phyloP scores from a whole-genome alignment of 176 grass and related monocot genomes.

The Rhipidocladum racemiflorum region DNA sequence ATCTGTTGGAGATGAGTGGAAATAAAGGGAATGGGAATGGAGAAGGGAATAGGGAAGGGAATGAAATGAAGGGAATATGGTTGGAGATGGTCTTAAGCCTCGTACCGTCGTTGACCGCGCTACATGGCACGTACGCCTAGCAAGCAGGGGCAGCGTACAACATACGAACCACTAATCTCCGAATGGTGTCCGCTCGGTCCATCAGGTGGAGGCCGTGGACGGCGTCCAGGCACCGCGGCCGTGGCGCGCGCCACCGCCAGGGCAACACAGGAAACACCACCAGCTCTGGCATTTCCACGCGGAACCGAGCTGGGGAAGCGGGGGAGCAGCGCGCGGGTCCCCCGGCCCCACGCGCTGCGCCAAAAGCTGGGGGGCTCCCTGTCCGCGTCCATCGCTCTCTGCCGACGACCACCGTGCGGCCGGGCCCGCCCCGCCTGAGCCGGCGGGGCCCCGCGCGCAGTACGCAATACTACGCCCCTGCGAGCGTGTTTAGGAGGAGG shows the following conservation, averaged over 20 bases:
- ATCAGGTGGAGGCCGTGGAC: conserved; percentile 18
- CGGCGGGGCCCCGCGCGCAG: background rate
- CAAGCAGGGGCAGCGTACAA: no score
- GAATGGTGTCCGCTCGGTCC: background rate
- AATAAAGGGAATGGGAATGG: no score
- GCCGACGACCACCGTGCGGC: conserved; percentile 49
- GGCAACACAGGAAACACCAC: background rate
- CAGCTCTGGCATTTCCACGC: conserved; percentile 22
- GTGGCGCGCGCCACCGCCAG: background rate
- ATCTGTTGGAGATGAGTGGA: no score
- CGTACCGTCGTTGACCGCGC: no score
- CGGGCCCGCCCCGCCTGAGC: background rate
- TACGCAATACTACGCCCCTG: background rate
- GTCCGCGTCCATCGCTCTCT: conserved; percentile 25
- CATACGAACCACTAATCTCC: no score
- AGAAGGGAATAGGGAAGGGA: no score
- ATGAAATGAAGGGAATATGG: no score
- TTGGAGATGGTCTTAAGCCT: no score
- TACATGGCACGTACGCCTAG: no score
- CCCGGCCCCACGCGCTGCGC: background rate
- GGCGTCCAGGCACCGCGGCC: background rate
- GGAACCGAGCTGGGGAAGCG: background rate
- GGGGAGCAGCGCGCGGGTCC: background rate
- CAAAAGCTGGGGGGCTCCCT: conserved; percentile 28
- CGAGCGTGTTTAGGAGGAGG: background rate